Percentiles rank a stretch among this genome's conserved stretches.
Evolutionary conservation across 2,329 filamentous ascomycete species (phyloP).

Genomic region (Pseudogymnoascus sp.): DNA sequence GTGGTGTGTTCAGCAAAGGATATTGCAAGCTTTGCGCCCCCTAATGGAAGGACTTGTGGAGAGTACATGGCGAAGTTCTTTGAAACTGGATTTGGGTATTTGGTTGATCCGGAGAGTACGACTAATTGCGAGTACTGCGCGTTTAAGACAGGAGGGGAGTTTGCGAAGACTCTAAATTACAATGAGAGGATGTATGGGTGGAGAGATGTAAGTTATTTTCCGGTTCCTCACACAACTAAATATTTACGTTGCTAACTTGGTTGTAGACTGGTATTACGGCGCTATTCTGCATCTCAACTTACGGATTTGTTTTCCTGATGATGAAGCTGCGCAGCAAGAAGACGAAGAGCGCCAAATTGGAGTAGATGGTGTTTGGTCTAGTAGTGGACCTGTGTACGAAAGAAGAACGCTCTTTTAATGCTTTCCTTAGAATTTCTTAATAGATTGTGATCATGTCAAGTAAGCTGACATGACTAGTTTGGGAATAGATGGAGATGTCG

Average conservation of each 20-base stretch:
- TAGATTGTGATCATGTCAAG: neutral
- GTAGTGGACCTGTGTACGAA: slow-evolving; percentile 2
- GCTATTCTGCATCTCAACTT: slow-evolving; percentile 34
- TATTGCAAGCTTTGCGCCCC: slow-evolving; percentile 37
- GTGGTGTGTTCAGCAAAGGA: slow-evolving; percentile 43
- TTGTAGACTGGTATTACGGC: slow-evolving; percentile 40
- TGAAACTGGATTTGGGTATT: slow-evolving; percentile 32
- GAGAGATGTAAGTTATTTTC: slow-evolving; percentile 42
- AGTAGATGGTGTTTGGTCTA: slow-evolving; percentile 11
- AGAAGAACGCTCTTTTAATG: slow-evolving; percentile 1
- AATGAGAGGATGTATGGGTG: slow-evolving; percentile 57
- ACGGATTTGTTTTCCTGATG: slow-evolving; percentile 35
- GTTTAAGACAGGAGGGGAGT: slow-evolving; percentile 52
- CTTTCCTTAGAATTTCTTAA: slow-evolving; percentile 1
- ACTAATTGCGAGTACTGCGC: slow-evolving; percentile 53
- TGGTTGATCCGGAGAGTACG: slow-evolving; percentile 54
- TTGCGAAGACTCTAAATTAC: slow-evolving; percentile 52
- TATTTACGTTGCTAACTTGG: slow-evolving; percentile 50
- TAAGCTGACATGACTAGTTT: neutral
- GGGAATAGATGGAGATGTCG: neutral
- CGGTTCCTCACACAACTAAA: slow-evolving; percentile 29
- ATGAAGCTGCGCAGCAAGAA: slow-evolving; percentile 39
- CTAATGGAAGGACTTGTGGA: slow-evolving; percentile 44
- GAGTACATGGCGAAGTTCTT: slow-evolving; percentile 36
- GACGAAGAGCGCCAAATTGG: slow-evolving; percentile 32